Evolutionary conservation across 2,329 filamentous ascomycete genomes (phyloP), one percentile per base, ranked within the genome.

Genomic region (Bipolaris victoriae): DNA sequence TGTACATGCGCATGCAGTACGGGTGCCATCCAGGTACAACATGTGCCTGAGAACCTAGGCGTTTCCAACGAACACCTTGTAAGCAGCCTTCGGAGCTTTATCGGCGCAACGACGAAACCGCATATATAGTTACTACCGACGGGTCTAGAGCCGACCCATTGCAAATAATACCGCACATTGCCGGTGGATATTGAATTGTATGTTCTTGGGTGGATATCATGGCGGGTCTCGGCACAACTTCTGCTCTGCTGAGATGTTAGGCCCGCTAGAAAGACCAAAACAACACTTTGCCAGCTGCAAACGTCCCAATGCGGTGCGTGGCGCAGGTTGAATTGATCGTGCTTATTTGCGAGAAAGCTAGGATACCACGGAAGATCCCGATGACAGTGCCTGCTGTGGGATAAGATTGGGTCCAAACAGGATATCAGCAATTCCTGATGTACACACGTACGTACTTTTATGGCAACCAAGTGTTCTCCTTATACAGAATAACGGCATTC

Each of bases 1-100:
- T 13, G 13, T 18, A 3, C 7, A 48, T 10, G 33, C 20, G 22
- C 35, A 22, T 7, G n/a, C 15, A 37, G 37, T 24, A 31, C 13
- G 7, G 5, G 33, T 16, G 7, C 13, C 20, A 48, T 36, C 16
- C 6, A 26, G 5, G 20, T 7, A 9, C 18, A 24, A 9, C 3
- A 9, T 18, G 46, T 15, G 31, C 40, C 15, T 31, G 4, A 31
- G 7, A 33, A 41, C 5, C 5, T 33, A 26, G 29, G n/a, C 36
- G 52, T 54, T 52, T 49, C 43, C 15, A 50, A 15, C 24, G 16
- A 54, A 49, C 36, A 46, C 13, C 37, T 39, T 49, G 51, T 33
- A 26, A n/a, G 35, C 36, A 55, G 31, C 7, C 4, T n/a, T 39
- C 52, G 46, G 46, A 16, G 16, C 52, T 51, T 55, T 45, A 6